Evolutionary conservation across 164 flowering plant genomes (phyloP), one percentile per base, ranked within the genome.

Genomic region (Vitis cinerea): DNA sequence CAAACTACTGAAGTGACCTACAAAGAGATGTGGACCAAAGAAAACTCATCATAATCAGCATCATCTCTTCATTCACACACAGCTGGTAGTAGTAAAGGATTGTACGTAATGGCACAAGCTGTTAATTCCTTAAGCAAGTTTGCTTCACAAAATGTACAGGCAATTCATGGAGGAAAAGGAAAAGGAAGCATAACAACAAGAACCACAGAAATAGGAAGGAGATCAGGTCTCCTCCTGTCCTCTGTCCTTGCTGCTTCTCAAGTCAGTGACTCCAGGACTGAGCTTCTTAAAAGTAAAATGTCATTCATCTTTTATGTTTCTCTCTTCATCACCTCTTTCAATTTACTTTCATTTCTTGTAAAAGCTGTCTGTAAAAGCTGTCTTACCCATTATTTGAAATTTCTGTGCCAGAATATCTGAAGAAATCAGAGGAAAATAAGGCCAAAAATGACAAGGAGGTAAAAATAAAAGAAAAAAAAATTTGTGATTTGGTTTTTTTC

Each of bases 371-470:
- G 44, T 37, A 37, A 3, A 37, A 37, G 44, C 44, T 37, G 7
- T 37, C 7, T 37, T 3, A 37, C 44, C 44, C 44, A 37, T 37
- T 57, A 27, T 29, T 30, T 59, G 15, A 66, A 54, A 29, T 48
- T 51, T 62, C 50, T 74, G 0, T 11, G 44, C 44, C 84, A 92
- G 97, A 80, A 59, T 93, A 87, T 65, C 69, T 88, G 80, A 88
- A 93, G 90, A 90, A 90, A 75, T 85, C 96, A 3, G 79, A 93
- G 79, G 94, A 87, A 65, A 92, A 92, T 86, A 92, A 89, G 78
- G 81, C 83, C 72, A 89, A 89, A 75, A 87, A 93, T 82, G 96
- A 93, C 79, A 90, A 90, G 75, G 94, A 90, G 91, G 97, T 88
- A 73, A 56, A n/a, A 3, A 0, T 1, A 15, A n/a, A 44, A 2